These are phyloP conservation scores for Mariannaea sp. DNA, from an alignment of 2,329 filamentous ascomycete genomes.

Conservation along the genomic window DNA sequence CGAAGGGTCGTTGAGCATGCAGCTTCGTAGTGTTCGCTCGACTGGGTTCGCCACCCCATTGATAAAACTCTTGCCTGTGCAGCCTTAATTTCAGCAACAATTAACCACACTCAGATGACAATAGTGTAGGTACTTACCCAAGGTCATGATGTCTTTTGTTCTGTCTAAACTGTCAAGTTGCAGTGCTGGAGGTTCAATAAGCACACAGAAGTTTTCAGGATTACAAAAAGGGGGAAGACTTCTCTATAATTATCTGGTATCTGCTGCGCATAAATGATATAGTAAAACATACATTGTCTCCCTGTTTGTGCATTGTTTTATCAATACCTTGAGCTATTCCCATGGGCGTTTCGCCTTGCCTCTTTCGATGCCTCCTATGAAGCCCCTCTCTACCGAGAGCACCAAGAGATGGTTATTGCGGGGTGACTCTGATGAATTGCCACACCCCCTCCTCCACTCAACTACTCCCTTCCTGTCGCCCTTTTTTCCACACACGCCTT, in stretches of 20 bases:
- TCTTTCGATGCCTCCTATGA: too few relatives aligned
- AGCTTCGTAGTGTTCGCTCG: constrained; percentile 29
- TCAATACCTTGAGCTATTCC: constrained; percentile 4
- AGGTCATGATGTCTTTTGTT: constrained; percentile 24
- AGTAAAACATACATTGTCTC: not conserved
- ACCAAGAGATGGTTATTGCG: too few relatives aligned
- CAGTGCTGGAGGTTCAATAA: not conserved
- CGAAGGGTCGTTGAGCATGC: constrained; percentile 31
- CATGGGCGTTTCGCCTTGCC: constrained; percentile 17
- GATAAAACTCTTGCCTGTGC: constrained; percentile 35
- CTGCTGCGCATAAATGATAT: constrained; percentile 2
- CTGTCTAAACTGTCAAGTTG: not conserved
- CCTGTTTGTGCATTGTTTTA: too few relatives aligned
- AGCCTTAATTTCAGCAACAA: constrained; percentile 10
- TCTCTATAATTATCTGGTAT: constrained; percentile 4
- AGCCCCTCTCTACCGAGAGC: too few relatives aligned
- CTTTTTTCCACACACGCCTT: not conserved
- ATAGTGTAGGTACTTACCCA: too few relatives aligned
- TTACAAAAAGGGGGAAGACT: not conserved
- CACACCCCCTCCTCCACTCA: too few relatives aligned
- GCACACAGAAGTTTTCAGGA: not conserved
- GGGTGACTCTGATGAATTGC: too few relatives aligned
- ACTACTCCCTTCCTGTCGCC: constrained; percentile 1
- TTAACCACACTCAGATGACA: not conserved
- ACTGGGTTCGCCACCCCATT: constrained; percentile 27